Base-by-base conservation (phyloP, 2,329 filamentous ascomycete species). In the Phaeomoniella chlamydospora region DNA sequence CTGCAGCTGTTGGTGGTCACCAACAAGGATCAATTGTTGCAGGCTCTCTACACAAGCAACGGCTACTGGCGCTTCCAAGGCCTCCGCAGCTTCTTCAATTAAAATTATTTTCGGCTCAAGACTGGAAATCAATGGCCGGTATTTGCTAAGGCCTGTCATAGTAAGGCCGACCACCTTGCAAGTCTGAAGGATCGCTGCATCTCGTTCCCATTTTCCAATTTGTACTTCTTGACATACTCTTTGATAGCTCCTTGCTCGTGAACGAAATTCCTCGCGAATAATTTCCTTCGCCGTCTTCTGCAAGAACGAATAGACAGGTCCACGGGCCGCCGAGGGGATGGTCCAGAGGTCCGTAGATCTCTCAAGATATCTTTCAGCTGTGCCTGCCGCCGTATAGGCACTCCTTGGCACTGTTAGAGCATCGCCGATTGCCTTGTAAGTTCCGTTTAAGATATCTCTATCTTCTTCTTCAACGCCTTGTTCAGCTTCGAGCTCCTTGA, bases 11-110 rank as follows among this genome's bases (percentile, higher is more conserved):
- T 83, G 72, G 45, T 92, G 84, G 48, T 92, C 84, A 1, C 85
- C 84, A 0, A 92, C 73, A 2, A 80, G 61, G 36, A 80, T 72
- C 18, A 80, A 57, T 40, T 81, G 76, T 44, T 81, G 59, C 2
- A 81, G 47, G 3, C 69, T 70, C 15, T 75, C 66, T 19, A 80
- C 52, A 49, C 75, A 77, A 10, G 70, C 68, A 4, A 65, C 70
- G 5, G 68, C 61, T 31, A 80, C 61, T 1, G 71, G 72, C 3
- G 61, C 64, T 45, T 71, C 68, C 3, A 68, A 67, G 0, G 78
- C 80, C 50, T 92, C 82, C 0, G 82, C 84, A 0, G 81, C 80
- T 57, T 90, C 80, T 60, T 90, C 80, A 34, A 92, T 76, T 26
- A 92, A 58, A 11, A 88, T 65, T 3, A 83, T 64, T 15, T 65